These are phyloP conservation scores for Hypomyces perniciosus DNA, from an alignment of 2,329 filamentous ascomycete species.

Conservation along the genomic window DNA sequence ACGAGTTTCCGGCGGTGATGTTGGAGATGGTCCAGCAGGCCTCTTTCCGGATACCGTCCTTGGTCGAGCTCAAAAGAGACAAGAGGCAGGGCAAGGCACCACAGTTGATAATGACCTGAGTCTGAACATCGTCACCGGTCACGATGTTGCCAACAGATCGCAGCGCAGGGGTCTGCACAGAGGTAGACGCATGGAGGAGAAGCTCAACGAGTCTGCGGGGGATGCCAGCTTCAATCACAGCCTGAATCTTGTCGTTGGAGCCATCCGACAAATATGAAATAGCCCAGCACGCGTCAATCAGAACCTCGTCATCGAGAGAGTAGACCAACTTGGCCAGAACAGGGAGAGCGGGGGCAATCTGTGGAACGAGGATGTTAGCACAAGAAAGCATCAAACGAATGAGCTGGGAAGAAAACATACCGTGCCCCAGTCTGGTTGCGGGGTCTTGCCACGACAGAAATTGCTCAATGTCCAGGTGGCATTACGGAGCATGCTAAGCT, in stretches of 20 bases:
- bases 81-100: constrained; percentile 88
- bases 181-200: constrained; percentile 96
- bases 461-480: constrained; percentile 99
- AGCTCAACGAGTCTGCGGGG: constrained; percentile 93
- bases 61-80: constrained; percentile 89
- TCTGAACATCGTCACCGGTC: constrained; percentile 96
- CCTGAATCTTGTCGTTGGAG: constrained; percentile 98
- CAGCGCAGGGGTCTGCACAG: constrained; percentile 93
- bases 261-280: constrained; percentile 98
- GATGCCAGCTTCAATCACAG: constrained; percentile 96
- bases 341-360: constrained; percentile 92
- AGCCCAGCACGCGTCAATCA: constrained; percentile 99
- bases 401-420: constrained; percentile 48
- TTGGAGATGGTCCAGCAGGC: constrained; percentile 99
- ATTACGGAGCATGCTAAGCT: constrained; percentile 98
- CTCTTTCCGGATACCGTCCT: constrained; percentile 98
- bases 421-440: constrained; percentile 95
- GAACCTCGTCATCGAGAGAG: constrained; percentile 93
- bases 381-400: neutral
- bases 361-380: constrained; percentile 15
- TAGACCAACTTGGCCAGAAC: constrained; percentile 97
- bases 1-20: constrained; percentile 95
- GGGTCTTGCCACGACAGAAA: constrained; percentile 99
- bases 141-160: constrained; percentile 98
- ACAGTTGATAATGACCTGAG: constrained; percentile 98